Conservation (phyloP, 176 grass and related monocot species). For the Aegilops tauschii region DNA sequence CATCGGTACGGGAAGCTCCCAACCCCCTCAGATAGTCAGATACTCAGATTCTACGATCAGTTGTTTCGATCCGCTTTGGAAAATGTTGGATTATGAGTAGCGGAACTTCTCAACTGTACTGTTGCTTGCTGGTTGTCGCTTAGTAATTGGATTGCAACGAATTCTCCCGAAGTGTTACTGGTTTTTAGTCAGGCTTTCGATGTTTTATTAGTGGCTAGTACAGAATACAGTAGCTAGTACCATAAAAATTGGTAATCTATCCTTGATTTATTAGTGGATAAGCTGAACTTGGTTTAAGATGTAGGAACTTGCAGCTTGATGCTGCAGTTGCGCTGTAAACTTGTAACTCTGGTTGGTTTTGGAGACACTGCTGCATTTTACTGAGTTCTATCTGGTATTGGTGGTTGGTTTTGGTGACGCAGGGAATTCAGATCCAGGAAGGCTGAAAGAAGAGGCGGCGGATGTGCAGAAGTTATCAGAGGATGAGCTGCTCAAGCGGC, state of each 20-base stretch:
- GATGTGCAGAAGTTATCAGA: constrained; percentile 62
- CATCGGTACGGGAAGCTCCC: constrained; percentile 49
- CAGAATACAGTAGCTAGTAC: neutral
- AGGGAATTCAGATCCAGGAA: constrained; percentile 93
- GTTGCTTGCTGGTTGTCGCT: neutral
- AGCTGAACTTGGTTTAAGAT: neutral
- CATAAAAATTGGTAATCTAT: neutral
- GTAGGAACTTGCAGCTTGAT: neutral
- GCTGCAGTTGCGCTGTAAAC: neutral
- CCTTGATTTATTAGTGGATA: neutral
- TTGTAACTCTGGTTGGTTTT: neutral
- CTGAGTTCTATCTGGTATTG: constrained; percentile 11
- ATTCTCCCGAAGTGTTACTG: neutral
- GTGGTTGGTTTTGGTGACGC: neutral
- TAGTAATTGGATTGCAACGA: neutral
- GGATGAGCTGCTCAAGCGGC: constrained; percentile 59
- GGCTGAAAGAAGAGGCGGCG: constrained; percentile 69
- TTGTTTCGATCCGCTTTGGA: neutral
- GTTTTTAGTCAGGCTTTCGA: neutral
- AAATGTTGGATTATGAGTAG: neutral
- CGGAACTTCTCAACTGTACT: neutral
- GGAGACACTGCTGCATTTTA: constrained; percentile 1
- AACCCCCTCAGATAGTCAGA: neutral
- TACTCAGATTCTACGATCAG: neutral
- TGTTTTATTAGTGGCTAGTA: neutral